These are phyloP conservation scores for Candida andamanensis DNA, from an alignment of 805 yeast species.

Conservation along the genomic window DNA sequence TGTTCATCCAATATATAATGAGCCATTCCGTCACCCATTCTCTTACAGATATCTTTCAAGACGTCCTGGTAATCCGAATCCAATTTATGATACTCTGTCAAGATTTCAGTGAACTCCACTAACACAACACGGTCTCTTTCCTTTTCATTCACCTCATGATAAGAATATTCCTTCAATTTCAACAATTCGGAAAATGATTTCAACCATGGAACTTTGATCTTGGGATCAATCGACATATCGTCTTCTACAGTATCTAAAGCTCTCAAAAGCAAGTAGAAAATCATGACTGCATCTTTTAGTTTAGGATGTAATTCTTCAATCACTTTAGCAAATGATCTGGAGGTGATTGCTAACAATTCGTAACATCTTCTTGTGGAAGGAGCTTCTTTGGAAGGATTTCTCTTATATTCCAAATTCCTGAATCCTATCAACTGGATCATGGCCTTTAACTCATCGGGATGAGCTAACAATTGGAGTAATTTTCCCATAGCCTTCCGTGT, in stretches of 20 bases:
- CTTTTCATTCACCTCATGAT: slow-evolving; percentile 63
- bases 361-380: slow-evolving; percentile 54
- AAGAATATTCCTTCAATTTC: slow-evolving; percentile 70
- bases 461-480: slow-evolving; percentile 50
- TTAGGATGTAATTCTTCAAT: slow-evolving; percentile 89
- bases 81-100: slow-evolving; percentile 67
- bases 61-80: slow-evolving; percentile 74
- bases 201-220: slow-evolving; percentile 68
- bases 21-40: slow-evolving; percentile 99
- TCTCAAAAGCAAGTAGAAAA: slow-evolving; percentile 80
- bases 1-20: slow-evolving; percentile 75
- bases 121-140: slow-evolving; percentile 82
- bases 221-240: slow-evolving; percentile 80
- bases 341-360: slow-evolving; percentile 59
- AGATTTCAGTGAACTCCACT: slow-evolving; percentile 67
- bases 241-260: slow-evolving; percentile 96
- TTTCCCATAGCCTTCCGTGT: slow-evolving; percentile 47
- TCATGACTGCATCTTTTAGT: slow-evolving; percentile 70
- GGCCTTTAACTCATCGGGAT: slow-evolving; percentile 69
- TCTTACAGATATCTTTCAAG: slow-evolving; percentile 66
- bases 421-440: slow-evolving; percentile 55
- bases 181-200: slow-evolving; percentile 64
- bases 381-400: slow-evolving; percentile 28
- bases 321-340: slow-evolving; percentile 93
- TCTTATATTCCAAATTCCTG: slow-evolving; percentile 50